These are phyloP conservation scores for Salix suchowensis DNA, from an alignment of 345 rosid species.

Conservation along the genomic window DNA sequence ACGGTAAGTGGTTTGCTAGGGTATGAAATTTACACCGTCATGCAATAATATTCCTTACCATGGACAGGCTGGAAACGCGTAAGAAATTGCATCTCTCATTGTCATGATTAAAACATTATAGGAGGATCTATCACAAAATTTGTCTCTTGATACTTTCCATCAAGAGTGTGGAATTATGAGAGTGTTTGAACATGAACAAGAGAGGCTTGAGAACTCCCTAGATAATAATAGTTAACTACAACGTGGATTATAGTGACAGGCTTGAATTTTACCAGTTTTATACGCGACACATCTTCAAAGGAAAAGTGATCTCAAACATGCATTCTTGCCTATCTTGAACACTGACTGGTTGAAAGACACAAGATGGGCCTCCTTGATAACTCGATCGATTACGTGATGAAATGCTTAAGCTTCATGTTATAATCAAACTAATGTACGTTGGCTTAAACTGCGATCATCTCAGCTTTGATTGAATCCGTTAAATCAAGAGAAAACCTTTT, in stretches of 20 bases:
- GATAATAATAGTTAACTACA: background rate
- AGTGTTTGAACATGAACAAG: background rate
- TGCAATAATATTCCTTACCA: background rate
- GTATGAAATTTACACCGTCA: background rate
- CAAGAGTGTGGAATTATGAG: background rate
- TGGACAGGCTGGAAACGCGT: background rate
- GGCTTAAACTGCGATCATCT: background rate
- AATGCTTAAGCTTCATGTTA: background rate
- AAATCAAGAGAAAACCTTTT: slow-evolving; percentile 1
- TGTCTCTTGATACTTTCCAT: background rate
- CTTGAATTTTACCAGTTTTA: no score
- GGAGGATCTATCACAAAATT: background rate
- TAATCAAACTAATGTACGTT: background rate
- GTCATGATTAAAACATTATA: background rate
- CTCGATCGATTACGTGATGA: background rate
- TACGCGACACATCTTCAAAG: no score
- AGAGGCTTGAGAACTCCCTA: background rate
- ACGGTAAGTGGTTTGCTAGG: background rate
- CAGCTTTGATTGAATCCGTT: background rate
- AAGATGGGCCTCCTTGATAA: background rate
- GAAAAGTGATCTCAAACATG: background rate
- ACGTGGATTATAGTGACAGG: background rate
- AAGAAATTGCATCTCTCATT: background rate
- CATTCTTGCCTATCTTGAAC: background rate
- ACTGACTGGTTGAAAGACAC: background rate